These are phyloP conservation scores for Aspergillus amoenus DNA, from an alignment of 2,329 filamentous ascomycete genomes.

Conservation along the genomic window DNA sequence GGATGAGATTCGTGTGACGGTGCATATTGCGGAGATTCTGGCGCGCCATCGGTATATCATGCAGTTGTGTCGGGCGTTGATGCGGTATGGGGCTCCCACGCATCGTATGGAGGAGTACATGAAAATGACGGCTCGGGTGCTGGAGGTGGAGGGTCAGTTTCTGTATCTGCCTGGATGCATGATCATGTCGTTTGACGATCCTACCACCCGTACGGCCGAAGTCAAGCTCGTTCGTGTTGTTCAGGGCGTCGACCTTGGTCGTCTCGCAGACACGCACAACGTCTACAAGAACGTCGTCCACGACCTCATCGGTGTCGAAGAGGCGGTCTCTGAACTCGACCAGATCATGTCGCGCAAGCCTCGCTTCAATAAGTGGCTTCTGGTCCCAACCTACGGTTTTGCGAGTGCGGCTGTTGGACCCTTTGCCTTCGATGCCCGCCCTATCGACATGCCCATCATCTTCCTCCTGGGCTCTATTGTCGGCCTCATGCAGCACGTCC, in stretches of 20 bases:
- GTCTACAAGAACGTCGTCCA: conserved; percentile 53
- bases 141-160: conserved; percentile 89
- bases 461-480: conserved; percentile 76
- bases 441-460: conserved; percentile 75
- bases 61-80: conserved; percentile 81
- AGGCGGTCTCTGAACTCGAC: conserved; percentile 47
- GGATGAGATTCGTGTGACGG: conserved; percentile 59
- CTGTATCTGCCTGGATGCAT: conserved; percentile 91
- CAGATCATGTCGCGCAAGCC: conserved; percentile 59
- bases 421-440: conserved; percentile 75
- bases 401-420: conserved; percentile 75
- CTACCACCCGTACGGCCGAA: conserved; percentile 48
- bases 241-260: conserved; percentile 48
- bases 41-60: conserved; percentile 81
- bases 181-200: conserved; percentile 82
- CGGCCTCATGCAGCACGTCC: conserved; percentile 71
- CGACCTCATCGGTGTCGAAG: conserved; percentile 48
- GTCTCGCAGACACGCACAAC: conserved; percentile 47
- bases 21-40: conserved; percentile 69
- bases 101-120: conserved; percentile 91
- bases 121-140: conserved; percentile 80
- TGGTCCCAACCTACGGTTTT: conserved; percentile 70
- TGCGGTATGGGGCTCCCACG: conserved; percentile 89
- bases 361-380: conserved; percentile 55
- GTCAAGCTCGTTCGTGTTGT: conserved; percentile 46